Conservation (phyloP, 495 filamentous ascomycete genomes). For the Daldinia loculata region DNA sequence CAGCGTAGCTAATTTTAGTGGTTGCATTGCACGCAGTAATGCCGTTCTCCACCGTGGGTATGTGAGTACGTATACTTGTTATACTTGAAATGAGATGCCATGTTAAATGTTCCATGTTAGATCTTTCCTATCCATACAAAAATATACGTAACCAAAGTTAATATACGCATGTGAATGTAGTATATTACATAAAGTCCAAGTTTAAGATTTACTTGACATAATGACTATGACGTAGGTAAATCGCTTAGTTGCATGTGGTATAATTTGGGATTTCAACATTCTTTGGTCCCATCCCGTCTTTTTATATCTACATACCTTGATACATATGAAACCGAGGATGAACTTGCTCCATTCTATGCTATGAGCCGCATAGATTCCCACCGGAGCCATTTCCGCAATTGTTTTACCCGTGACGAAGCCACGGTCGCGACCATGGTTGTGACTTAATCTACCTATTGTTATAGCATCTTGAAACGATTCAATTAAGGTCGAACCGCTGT, state of each 20-base stretch:
- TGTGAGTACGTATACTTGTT: neutral
- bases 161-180: neutral
- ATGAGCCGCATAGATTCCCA: neutral
- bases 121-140: neutral
- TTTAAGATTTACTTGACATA: neutral
- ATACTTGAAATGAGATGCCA: neutral
- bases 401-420: neutral
- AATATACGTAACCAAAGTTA: neutral
- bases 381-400: neutral
- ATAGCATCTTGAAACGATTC: neutral
- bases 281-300: neutral
- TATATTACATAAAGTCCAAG: neutral
- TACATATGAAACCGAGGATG: constrained; percentile 6
- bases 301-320: neutral
- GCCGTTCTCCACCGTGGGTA: constrained; percentile 5
- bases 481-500: neutral
- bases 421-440: neutral
- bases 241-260: neutral
- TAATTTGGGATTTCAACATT: neutral
- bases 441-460: neutral
- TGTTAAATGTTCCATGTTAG: neutral
- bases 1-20: constrained; percentile 28
- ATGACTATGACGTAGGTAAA: no score
- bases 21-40: constrained; percentile 12
- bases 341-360: neutral